These are phyloP conservation scores for Fraxinus sp. DNA, from an alignment of 305 asterid genomes.

Conservation along the genomic window DNA sequence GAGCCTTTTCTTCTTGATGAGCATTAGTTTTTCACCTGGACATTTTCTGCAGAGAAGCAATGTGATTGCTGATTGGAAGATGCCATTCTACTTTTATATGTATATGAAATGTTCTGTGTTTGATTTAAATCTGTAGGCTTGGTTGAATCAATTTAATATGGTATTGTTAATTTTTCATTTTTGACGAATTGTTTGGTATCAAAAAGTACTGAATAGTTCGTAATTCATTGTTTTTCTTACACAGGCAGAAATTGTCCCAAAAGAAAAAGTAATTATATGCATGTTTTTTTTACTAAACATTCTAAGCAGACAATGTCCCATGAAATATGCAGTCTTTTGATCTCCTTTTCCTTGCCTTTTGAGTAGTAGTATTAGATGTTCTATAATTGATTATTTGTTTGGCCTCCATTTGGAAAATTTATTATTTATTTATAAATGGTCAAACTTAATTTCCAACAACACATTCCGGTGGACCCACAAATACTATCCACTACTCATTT, in stretches of 20 bases:
- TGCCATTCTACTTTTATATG: neutral
- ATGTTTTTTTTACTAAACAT: neutral
- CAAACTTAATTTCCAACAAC: neutral
- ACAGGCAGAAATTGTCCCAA: neutral
- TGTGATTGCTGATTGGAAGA: neutral
- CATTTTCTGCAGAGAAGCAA: neutral
- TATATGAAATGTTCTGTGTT: slow-evolving; percentile 1
- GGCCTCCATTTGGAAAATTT: neutral
- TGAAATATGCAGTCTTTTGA: neutral
- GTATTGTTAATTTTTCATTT: neutral
- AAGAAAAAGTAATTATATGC: neutral
- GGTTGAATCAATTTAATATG: neutral
- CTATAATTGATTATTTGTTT: neutral
- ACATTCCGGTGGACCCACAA: neutral
- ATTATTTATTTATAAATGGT: neutral
- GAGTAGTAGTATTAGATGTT: neutral
- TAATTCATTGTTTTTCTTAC: neutral
- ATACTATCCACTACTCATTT: neutral
- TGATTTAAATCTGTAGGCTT: neutral
- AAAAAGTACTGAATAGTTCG: neutral
- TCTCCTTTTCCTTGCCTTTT: neutral
- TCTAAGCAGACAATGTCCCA: neutral
- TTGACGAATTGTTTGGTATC: neutral
- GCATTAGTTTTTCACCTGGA: slow-evolving; percentile 5
- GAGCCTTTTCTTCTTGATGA: neutral